These are phyloP conservation scores for Sphaerosporella brunnea DNA, from an alignment of 495 filamentous ascomycete genomes.

Conservation along the genomic window DNA sequence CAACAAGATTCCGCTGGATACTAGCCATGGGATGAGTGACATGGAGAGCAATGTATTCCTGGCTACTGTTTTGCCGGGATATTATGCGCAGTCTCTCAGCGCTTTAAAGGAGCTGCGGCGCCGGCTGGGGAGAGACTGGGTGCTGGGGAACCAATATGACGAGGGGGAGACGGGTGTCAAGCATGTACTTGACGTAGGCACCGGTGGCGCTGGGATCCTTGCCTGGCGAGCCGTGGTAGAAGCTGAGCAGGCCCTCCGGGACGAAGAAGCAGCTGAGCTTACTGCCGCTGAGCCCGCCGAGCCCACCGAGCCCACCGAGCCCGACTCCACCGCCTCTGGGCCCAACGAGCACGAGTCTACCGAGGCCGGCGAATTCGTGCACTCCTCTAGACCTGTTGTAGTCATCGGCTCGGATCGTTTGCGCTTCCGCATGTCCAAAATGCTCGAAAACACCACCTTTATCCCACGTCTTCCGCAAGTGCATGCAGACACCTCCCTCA, in stretches of 20 bases:
- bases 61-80: constrained; percentile 58
- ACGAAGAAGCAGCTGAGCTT: constrained; percentile 28
- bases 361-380: no score
- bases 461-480: constrained; percentile 64
- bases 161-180: constrained; percentile 38
- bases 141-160: constrained; percentile 45
- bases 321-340: constrained; percentile 35
- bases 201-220: constrained; percentile 62
- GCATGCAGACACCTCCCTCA: constrained; percentile 24
- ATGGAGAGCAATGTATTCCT: constrained; percentile 80
- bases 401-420: constrained; percentile 46
- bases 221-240: constrained; percentile 71
- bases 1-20: constrained; percentile 49
- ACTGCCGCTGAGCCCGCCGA: neutral
- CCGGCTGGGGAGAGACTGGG: constrained; percentile 64
- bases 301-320: constrained; percentile 7
- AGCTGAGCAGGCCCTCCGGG: constrained; percentile 57
- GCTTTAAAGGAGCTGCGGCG: constrained; percentile 69
- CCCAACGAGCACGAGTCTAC: constrained; percentile 22
- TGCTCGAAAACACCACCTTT: constrained; percentile 81
- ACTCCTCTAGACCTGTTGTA: no score
- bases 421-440: constrained; percentile 52
- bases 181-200: constrained; percentile 61
- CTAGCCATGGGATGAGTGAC: constrained; percentile 44
- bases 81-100: constrained; percentile 58